Conservation (phyloP, 2,329 filamentous ascomycete species). For the Falciphora oryzae region DNA sequence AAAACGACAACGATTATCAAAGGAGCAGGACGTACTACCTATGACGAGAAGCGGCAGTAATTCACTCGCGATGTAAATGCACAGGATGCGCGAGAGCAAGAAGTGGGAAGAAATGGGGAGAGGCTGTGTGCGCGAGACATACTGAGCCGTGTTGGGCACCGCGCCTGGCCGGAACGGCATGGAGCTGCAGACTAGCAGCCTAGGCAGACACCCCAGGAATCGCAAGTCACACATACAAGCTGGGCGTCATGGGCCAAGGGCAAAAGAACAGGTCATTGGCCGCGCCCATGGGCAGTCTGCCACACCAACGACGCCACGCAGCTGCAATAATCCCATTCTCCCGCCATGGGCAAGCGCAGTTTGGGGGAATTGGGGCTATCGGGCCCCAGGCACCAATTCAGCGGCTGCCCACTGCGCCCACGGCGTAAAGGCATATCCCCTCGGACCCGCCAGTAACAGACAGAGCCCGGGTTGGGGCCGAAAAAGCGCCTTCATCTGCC, state of each 20-base stretch:
- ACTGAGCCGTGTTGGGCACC: background rate
- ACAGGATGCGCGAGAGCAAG: background rate
- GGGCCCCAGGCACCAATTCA: background rate
- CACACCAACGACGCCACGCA: background rate
- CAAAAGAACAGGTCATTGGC: background rate
- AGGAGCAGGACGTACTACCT: background rate
- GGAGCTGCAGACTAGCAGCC: background rate
- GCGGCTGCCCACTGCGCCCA: background rate
- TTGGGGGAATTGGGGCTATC: background rate
- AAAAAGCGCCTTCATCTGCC: slow-evolving; percentile 1
- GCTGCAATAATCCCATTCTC: background rate
- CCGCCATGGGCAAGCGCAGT: background rate
- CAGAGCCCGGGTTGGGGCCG: background rate
- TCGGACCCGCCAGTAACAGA: background rate
- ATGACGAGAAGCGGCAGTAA: background rate
- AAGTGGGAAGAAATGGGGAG: background rate
- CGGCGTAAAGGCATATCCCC: background rate
- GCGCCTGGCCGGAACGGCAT: no score
- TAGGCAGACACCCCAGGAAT: background rate
- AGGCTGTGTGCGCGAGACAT: background rate
- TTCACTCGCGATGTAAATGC: background rate
- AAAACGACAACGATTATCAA: background rate
- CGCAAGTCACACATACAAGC: background rate
- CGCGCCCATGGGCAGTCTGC: background rate
- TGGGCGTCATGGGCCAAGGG: background rate